Conservation (phyloP, 768 basidiomycete species). For the Pleurotus pulmonarius region DNA sequence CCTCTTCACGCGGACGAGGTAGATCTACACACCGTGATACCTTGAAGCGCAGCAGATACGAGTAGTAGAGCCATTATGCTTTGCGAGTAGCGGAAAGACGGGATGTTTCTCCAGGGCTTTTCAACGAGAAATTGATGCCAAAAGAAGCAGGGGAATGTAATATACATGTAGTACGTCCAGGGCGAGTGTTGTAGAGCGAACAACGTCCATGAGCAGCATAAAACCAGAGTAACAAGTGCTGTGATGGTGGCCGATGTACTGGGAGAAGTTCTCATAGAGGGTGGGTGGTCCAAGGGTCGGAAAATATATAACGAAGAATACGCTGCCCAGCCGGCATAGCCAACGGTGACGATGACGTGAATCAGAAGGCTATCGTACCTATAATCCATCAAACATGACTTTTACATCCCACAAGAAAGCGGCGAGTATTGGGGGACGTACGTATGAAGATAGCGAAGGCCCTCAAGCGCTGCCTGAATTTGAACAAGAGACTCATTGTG, state of each 20-base stretch:
- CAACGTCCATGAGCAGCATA: slow-evolving; percentile 38
- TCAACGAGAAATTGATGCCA: slow-evolving; percentile 54
- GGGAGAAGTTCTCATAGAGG: not conserved
- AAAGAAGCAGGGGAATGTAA: slow-evolving; percentile 73
- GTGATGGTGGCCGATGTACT: slow-evolving; percentile 10
- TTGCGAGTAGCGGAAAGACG: too few species aligned
- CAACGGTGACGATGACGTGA: slow-evolving; percentile 60
- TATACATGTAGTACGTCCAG: slow-evolving; percentile 72
- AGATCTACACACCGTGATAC: slow-evolving; percentile 54
- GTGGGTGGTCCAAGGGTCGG: slow-evolving; percentile 28
- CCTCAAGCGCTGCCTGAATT: slow-evolving; percentile 50
- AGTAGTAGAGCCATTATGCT: slow-evolving; percentile 12
- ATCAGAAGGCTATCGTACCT: slow-evolving; percentile 67
- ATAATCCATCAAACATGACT: too few species aligned
- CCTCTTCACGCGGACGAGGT: not conserved
- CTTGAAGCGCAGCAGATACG: slow-evolving; percentile 44
- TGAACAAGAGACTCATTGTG: slow-evolving; percentile 47
- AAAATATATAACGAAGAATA: slow-evolving; percentile 60
- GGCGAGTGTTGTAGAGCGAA: slow-evolving; percentile 65
- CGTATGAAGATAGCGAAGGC: slow-evolving; percentile 78
- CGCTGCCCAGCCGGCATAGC: slow-evolving; percentile 77
- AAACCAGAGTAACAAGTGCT: slow-evolving; percentile 15
- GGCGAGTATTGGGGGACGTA: slow-evolving; percentile 20
- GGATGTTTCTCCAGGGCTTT: slow-evolving; percentile 5
- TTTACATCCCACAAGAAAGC: too few species aligned